phyloP scores from a whole-genome alignment of 108 stramenopile species.

The Conticribra weissflogii region DNA sequence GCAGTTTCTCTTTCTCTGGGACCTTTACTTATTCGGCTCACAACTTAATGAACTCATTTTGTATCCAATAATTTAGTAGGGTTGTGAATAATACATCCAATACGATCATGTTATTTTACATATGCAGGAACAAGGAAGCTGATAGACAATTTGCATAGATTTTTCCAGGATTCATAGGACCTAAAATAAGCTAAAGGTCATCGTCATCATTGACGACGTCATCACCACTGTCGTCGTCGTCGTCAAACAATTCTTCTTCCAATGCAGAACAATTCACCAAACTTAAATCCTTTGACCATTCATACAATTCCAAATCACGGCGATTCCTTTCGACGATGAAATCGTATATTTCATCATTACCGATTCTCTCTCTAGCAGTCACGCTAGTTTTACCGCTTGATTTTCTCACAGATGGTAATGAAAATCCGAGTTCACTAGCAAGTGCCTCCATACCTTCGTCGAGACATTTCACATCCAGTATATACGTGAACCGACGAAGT shows the following conservation, averaged over 20 bases:
- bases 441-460: not conserved
- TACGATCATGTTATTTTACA: too few relatives aligned
- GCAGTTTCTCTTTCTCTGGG: constrained; percentile 80
- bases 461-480: not conserved
- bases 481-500: not conserved
- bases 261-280: not conserved
- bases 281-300: not conserved
- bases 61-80: too few relatives aligned
- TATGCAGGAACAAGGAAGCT: too few relatives aligned
- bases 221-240: not conserved
- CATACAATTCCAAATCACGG: not conserved
- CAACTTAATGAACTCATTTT: constrained; percentile 15
- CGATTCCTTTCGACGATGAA: not conserved
- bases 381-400: not conserved
- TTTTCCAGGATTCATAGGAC: too few relatives aligned
- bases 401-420: not conserved
- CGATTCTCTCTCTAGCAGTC: not conserved
- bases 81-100: too few relatives aligned
- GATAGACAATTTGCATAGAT: too few relatives aligned
- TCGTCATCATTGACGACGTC: not conserved
- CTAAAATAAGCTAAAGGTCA: too few relatives aligned
- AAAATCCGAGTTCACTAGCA: not conserved
- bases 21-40: constrained; percentile 60
- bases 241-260: not conserved
- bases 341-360: not conserved